Conservation (phyloP, 257 asterid species). For the Solanum dulcamara region DNA sequence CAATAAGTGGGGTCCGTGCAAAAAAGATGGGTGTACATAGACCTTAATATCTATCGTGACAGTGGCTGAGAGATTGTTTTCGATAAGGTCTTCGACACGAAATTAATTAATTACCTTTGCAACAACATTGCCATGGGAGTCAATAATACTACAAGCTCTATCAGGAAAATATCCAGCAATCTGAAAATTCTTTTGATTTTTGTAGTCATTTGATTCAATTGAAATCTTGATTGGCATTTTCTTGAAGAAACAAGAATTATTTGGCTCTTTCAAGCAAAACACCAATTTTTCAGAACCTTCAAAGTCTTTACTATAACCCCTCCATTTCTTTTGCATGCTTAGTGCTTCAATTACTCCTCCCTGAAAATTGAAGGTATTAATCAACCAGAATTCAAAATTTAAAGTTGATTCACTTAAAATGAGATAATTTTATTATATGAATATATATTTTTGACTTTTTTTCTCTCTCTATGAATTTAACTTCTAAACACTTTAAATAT, state of each 20-base stretch:
- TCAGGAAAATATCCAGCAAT: slow-evolving; percentile 50
- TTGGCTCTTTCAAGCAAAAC: slow-evolving; percentile 59
- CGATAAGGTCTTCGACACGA: background rate
- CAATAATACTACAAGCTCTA: slow-evolving; percentile 47
- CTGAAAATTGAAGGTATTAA: slow-evolving; percentile 13
- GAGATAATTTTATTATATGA: background rate
- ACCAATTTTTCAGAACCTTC: slow-evolving; percentile 47
- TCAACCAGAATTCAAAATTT: background rate
- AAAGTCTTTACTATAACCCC: slow-evolving; percentile 35
- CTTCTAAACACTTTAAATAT: background rate
- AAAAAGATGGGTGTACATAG: background rate
- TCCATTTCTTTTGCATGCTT: slow-evolving; percentile 56
- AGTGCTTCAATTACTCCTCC: slow-evolving; percentile 68
- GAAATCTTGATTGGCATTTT: slow-evolving; percentile 36
- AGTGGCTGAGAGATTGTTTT: background rate
- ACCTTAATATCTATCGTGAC: background rate
- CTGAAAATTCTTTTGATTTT: slow-evolving; percentile 25
- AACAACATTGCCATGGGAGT: slow-evolving; percentile 39
- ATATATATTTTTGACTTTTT: background rate
- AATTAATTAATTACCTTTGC: slow-evolving; percentile 38
- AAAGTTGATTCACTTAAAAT: background rate
- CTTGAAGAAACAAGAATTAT: slow-evolving; percentile 28
- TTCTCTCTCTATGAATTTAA: background rate
- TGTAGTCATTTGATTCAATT: slow-evolving; percentile 25
- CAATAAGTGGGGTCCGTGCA: no score